phyloP scores from a whole-genome alignment of 78 protist species.

The Diacronema lutheri region DNA sequence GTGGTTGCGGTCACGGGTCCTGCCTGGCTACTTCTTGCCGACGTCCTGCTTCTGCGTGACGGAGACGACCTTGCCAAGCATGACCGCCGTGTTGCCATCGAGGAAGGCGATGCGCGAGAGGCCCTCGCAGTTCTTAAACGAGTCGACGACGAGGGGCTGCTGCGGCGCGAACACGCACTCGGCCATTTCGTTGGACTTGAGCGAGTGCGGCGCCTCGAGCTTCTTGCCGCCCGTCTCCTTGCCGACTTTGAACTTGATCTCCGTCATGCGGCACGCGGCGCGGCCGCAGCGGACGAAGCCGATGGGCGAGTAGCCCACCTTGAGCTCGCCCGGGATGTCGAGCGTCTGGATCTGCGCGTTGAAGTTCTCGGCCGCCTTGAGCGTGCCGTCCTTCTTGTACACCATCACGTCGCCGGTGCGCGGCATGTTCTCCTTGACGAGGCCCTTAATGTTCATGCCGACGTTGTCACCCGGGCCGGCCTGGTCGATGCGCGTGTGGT shows the following conservation, averaged over 20 bases:
- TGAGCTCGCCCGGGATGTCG: constrained; percentile 58
- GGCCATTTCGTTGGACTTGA: constrained; percentile 65
- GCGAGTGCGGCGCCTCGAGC: constrained; percentile 56
- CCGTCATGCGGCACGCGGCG: constrained; percentile 40
- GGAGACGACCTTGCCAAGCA: constrained; percentile 58
- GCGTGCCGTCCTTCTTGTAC: constrained; percentile 36
- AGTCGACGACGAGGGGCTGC: constrained; percentile 64
- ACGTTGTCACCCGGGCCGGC: constrained; percentile 72
- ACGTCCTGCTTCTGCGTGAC: not conserved
- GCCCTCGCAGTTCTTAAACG: constrained; percentile 65
- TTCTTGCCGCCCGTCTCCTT: constrained; percentile 65
- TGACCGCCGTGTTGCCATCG: constrained; percentile 69
- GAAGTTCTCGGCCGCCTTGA: constrained; percentile 29
- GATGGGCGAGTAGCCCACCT: constrained; percentile 57
- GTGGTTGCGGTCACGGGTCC: no score
- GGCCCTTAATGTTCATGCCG: constrained; percentile 60
- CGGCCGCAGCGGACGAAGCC: constrained; percentile 49
- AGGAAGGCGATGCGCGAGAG: constrained; percentile 68
- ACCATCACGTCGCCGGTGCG: constrained; percentile 57
- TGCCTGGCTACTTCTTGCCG: not conserved
- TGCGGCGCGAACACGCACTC: constrained; percentile 51
- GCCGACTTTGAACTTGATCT: constrained; percentile 50
- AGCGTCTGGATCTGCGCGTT: constrained; percentile 49
- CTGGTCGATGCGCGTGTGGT: constrained; percentile 47
- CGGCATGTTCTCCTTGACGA: constrained; percentile 57